Conservation (phyloP, 2,329 filamentous ascomycete genomes). For the Monosporascus sp. region DNA sequence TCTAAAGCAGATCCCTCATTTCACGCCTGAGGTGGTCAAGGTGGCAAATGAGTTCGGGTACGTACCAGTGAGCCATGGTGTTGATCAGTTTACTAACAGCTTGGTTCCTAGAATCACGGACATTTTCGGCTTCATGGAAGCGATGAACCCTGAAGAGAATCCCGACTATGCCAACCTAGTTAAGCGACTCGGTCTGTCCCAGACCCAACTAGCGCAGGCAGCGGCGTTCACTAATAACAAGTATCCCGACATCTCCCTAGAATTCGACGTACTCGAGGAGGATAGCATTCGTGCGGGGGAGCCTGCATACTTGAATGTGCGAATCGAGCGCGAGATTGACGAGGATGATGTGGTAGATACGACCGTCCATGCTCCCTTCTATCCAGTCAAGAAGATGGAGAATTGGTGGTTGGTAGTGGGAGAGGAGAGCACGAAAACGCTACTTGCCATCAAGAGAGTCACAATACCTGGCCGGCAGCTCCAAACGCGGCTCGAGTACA, state of each 20-base stretch:
- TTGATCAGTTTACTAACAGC: constrained; percentile 15
- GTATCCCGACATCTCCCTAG: constrained; percentile 90
- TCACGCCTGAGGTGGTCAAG: constrained; percentile 76
- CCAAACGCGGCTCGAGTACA: constrained; percentile 79
- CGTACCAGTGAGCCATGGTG: constrained; percentile 25
- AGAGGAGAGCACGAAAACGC: constrained; percentile 80
- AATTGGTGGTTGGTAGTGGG: constrained; percentile 98
- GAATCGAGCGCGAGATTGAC: constrained; percentile 78
- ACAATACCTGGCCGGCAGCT: constrained; percentile 73
- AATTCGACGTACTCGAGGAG: constrained; percentile 78
- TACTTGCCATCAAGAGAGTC: constrained; percentile 91
- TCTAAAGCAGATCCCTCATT: constrained; percentile 96
- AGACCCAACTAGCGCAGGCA: constrained; percentile 80
- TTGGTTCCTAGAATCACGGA: constrained; percentile 66
- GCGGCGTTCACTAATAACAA: constrained; percentile 93
- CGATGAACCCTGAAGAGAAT: constrained; percentile 95
- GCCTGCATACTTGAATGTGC: constrained; percentile 77
- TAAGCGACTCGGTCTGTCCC: constrained; percentile 71
- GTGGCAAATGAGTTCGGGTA: constrained; percentile 75
- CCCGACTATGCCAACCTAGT: constrained; percentile 73
- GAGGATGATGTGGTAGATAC: constrained; percentile 67
- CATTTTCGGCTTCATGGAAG: constrained; percentile 97
- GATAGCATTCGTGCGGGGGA: constrained; percentile 76
- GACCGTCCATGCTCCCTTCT: constrained; percentile 92
- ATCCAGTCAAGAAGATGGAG: constrained; percentile 85